phyloP scores from a whole-genome alignment of 2,329 filamentous ascomycete genomes.

The Nigrograna mackinnonii region DNA sequence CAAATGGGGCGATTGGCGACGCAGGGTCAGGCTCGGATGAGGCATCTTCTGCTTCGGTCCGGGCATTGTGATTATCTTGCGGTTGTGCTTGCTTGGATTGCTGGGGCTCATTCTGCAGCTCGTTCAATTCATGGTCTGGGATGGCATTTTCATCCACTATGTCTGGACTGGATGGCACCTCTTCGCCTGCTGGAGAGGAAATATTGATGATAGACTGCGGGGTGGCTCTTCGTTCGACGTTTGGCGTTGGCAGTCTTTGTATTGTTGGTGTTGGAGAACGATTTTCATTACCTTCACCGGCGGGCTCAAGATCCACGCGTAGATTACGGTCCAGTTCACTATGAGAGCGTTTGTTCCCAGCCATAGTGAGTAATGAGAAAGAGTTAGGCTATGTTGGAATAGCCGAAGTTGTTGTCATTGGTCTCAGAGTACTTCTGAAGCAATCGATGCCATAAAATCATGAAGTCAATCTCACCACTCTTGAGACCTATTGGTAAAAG shows the following conservation, averaged over 20 bases:
- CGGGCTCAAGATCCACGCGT: not conserved
- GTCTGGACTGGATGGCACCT: too few relatives aligned
- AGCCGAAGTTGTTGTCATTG: too few relatives aligned
- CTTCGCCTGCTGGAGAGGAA: slow-evolving; percentile 7
- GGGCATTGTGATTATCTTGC: slow-evolving; percentile 10
- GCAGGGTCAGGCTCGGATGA: slow-evolving; percentile 34
- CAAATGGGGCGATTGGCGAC: slow-evolving; percentile 57
- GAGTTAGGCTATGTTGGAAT: too few relatives aligned
- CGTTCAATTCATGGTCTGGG: slow-evolving; percentile 18
- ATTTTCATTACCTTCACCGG: not conserved
- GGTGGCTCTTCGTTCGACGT: slow-evolving; percentile 11
- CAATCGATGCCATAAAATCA: not conserved
- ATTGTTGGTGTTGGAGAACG: too few relatives aligned
- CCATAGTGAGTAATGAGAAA: slow-evolving; percentile 19
- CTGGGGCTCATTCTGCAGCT: slow-evolving; percentile 29
- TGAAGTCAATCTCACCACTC: slow-evolving; percentile 4
- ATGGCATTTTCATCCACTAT: not conserved
- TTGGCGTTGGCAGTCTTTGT: not conserved
- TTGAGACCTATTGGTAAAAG: not conserved
- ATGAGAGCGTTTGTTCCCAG: slow-evolving; percentile 5
- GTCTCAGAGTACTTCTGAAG: too few relatives aligned
- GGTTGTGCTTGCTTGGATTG: slow-evolving; percentile 6
- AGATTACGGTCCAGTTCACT: slow-evolving; percentile 20
- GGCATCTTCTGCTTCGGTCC: slow-evolving; percentile 14
- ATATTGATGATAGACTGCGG: slow-evolving; percentile 8